Evolutionary conservation across 2,329 filamentous ascomycete species (phyloP).

Genomic region (Teratosphaeria gauchensis): DNA sequence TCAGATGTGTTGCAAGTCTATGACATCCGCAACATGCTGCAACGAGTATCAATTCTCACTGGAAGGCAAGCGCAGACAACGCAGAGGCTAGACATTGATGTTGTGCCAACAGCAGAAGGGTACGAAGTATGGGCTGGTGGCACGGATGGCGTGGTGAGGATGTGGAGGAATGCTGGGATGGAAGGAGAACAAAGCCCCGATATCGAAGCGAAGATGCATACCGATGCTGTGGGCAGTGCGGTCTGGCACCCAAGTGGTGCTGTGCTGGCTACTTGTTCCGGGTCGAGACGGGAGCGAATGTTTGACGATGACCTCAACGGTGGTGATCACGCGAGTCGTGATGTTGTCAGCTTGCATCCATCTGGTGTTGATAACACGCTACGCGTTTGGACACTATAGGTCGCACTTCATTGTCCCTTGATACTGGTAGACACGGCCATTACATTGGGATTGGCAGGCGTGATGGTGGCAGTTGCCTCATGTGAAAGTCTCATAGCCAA

Average conservation of each 20-base stretch:
- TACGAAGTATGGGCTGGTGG: slow-evolving; percentile 53
- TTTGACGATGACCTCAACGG: not conserved
- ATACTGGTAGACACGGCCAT: too few species aligned
- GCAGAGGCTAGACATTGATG: slow-evolving; percentile 48
- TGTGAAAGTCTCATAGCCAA: too few species aligned
- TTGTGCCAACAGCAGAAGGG: slow-evolving; percentile 31
- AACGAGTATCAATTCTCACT: slow-evolving; percentile 40
- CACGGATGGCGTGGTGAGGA: slow-evolving; percentile 39
- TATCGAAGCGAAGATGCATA: slow-evolving; percentile 35
- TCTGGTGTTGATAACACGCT: not conserved
- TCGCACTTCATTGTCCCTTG: too few species aligned
- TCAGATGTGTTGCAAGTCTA: slow-evolving; percentile 48
- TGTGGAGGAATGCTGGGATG: slow-evolving; percentile 40
- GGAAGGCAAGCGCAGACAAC: slow-evolving; percentile 39
- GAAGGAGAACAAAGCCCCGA: slow-evolving; percentile 31
- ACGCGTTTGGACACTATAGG: not conserved
- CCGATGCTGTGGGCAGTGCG: slow-evolving; percentile 36
- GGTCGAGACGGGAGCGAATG: slow-evolving; percentile 13
- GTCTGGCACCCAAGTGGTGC: slow-evolving; percentile 38
- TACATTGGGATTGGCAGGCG: too few species aligned
- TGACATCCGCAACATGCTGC: slow-evolving; percentile 47
- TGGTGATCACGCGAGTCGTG: not conserved
- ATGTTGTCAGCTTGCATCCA: not conserved
- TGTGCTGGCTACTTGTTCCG: slow-evolving; percentile 43
- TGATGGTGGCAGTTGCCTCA: too few species aligned